These are phyloP conservation scores for Schizosaccharomyces octosporus DNA, from an alignment of 805 yeast genomes.

Conservation along the genomic window DNA sequence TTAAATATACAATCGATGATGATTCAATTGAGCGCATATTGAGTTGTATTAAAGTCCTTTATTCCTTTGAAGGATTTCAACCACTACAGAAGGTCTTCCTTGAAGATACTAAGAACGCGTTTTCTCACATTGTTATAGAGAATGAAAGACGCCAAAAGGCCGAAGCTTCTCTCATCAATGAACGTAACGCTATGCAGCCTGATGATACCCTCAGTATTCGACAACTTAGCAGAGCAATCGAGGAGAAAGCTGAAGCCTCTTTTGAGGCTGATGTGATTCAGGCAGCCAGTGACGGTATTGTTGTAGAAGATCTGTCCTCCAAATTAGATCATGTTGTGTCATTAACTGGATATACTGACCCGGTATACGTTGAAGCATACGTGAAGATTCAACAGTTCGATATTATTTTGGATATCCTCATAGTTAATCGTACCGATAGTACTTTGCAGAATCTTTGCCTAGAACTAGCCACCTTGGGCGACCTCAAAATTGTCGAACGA, in stretches of 20 bases:
- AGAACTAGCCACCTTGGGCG: slow-evolving; percentile 90
- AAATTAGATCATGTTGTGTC: slow-evolving; percentile 73
- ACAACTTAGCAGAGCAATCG: slow-evolving; percentile 33
- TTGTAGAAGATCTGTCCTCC: slow-evolving; percentile 30
- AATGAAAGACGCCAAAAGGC: slow-evolving; percentile 29
- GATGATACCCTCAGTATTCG: slow-evolving; percentile 62
- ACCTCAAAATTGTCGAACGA: slow-evolving; percentile 75
- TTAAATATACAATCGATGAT: slow-evolving; percentile 63
- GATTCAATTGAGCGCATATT: slow-evolving; percentile 88
- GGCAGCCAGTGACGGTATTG: slow-evolving; percentile 25
- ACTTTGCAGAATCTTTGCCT: slow-evolving; percentile 79
- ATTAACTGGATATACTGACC: slow-evolving; percentile 93
- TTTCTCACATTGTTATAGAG: slow-evolving; percentile 45
- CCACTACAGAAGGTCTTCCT: slow-evolving; percentile 42
- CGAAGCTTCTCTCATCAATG: slow-evolving; percentile 24
- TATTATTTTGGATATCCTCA: slow-evolving; percentile 73
- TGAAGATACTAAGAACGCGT: slow-evolving; percentile 71
- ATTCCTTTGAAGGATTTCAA: slow-evolving; percentile 30
- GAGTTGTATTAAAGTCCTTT: slow-evolving; percentile 56
- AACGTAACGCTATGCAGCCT: slow-evolving; percentile 43
- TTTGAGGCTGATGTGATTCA: slow-evolving; percentile 35
- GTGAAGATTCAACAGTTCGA: slow-evolving; percentile 92
- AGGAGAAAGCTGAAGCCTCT: slow-evolving; percentile 18
- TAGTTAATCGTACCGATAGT: slow-evolving; percentile 77
- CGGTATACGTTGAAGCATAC: slow-evolving; percentile 92